A percentile compares a stretch with the other conserved stretches of the same genome.
Conservation (phyloP, 2,329 filamentous ascomycete genomes). For the Fusarium transvaalense region DNA sequence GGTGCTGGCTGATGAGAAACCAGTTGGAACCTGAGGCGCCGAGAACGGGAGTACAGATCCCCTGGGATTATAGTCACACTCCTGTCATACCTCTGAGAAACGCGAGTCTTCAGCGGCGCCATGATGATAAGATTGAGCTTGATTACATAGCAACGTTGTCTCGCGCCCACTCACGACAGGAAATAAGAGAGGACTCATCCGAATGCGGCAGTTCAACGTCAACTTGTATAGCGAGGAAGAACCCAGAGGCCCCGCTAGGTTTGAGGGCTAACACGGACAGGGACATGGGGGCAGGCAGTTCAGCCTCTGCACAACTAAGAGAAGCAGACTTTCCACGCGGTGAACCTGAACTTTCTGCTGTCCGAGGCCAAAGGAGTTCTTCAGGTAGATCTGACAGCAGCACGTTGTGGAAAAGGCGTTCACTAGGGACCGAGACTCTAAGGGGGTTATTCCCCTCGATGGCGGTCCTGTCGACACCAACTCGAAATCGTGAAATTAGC, state of each 20-base stretch:
- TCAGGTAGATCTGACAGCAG: conserved; percentile 23
- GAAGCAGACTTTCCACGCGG: conserved; percentile 8
- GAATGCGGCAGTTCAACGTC: conserved; percentile 20
- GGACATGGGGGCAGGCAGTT: conserved; percentile 1
- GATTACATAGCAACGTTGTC: neutral
- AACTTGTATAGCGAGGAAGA: conserved; percentile 19
- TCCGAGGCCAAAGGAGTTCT: conserved; percentile 3
- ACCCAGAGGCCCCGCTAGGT: conserved; percentile 11
- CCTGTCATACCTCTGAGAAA: conserved; percentile 42
- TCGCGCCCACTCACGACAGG: neutral
- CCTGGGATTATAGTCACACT: conserved; percentile 12
- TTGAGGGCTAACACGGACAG: conserved; percentile 10
- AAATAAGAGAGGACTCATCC: conserved; percentile 19
- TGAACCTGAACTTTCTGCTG: conserved; percentile 13
- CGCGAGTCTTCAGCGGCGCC: conserved; percentile 39
- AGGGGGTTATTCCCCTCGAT: conserved; percentile 37
- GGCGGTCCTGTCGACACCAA: conserved; percentile 27
- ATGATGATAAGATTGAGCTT: neutral
- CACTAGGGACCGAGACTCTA: conserved; percentile 41
- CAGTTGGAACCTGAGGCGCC: neutral
- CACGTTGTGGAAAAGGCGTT: conserved; percentile 40
- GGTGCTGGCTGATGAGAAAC: neutral
- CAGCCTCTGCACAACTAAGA: conserved; percentile 2
- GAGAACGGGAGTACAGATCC: conserved; percentile 3
- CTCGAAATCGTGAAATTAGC: conserved; percentile 22